Evolutionary conservation across 2,329 filamentous ascomycete species (phyloP).

Genomic region (Parastagonospora avenae): DNA sequence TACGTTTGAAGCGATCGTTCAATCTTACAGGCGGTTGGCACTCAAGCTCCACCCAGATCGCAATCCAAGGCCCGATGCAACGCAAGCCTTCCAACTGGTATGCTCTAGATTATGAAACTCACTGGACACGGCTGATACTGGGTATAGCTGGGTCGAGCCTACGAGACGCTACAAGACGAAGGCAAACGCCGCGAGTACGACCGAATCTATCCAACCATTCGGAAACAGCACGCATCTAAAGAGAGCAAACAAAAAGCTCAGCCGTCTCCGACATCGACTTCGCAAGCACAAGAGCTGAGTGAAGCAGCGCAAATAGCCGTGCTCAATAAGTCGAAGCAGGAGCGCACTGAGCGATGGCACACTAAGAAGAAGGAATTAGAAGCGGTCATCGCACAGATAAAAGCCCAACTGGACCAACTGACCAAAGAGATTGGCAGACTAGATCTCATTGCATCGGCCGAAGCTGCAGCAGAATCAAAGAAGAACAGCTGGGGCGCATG

Average conservation of each 20-base stretch:
- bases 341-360: slow-evolving; percentile 36
- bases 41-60: slow-evolving; percentile 45
- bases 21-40: slow-evolving; percentile 44
- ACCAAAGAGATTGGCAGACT: slow-evolving; percentile 35
- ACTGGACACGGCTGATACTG: slow-evolving; percentile 4
- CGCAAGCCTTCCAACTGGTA: slow-evolving; percentile 44
- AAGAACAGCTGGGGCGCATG: slow-evolving; percentile 40
- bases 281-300: slow-evolving; percentile 13
- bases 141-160: slow-evolving; percentile 39
- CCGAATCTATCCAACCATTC: slow-evolving; percentile 36
- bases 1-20: slow-evolving; percentile 27
- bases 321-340: slow-evolving; percentile 34
- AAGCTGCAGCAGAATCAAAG: slow-evolving; percentile 32
- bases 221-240: slow-evolving; percentile 6
- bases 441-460: slow-evolving; percentile 29
- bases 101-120: slow-evolving; percentile 2
- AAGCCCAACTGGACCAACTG: slow-evolving; percentile 24
- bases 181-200: slow-evolving; percentile 40
- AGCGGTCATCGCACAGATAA: slow-evolving; percentile 15
- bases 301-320: slow-evolving; percentile 33
- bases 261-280: slow-evolving; percentile 3
- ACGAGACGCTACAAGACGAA: slow-evolving; percentile 45
- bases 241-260: slow-evolving; percentile 1
- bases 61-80: slow-evolving; percentile 37
- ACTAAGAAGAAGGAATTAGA: slow-evolving; percentile 17